phyloP scores from a whole-genome alignment of 2,329 filamentous ascomycete species.

The Rasamsonia emersonii region DNA sequence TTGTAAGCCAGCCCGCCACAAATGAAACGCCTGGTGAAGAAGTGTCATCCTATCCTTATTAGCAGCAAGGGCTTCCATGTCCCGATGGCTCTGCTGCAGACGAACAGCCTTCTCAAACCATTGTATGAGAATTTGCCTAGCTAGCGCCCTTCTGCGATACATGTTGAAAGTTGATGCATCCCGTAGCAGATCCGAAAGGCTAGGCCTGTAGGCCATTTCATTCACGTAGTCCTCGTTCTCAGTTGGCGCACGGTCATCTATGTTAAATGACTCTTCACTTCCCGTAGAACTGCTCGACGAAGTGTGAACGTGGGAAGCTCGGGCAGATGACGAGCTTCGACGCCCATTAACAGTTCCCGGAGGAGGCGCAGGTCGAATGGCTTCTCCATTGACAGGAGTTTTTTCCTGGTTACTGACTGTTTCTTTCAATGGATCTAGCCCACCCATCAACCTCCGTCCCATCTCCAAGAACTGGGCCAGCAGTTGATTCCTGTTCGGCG shows the following conservation, averaged over 20 bases:
- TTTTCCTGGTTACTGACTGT: slow-evolving; percentile 9
- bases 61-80: slow-evolving; percentile 37
- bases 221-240: too few species aligned
- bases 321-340: too few species aligned
- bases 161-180: slow-evolving; percentile 43
- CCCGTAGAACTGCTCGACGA: slow-evolving; percentile 15
- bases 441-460: slow-evolving; percentile 26
- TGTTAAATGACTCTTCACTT: slow-evolving; percentile 14
- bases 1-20: slow-evolving; percentile 37
- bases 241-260: too few species aligned
- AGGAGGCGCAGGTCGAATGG: slow-evolving; percentile 21
- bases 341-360: slow-evolving; percentile 21
- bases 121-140: slow-evolving; percentile 32
- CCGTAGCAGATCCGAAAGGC: slow-evolving; percentile 42
- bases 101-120: slow-evolving; percentile 41
- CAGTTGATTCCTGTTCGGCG: slow-evolving; percentile 27
- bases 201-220: slow-evolving; percentile 40
- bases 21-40: slow-evolving; percentile 44
- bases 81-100: slow-evolving; percentile 25
- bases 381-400: slow-evolving; percentile 16
- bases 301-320: too few species aligned
- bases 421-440: slow-evolving; percentile 20
- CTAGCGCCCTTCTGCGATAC: slow-evolving; percentile 31
- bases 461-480: slow-evolving; percentile 32
- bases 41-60: slow-evolving; percentile 44